Conservation (phyloP, 805 yeast genomes). For the Clavispora fructus region DNA sequence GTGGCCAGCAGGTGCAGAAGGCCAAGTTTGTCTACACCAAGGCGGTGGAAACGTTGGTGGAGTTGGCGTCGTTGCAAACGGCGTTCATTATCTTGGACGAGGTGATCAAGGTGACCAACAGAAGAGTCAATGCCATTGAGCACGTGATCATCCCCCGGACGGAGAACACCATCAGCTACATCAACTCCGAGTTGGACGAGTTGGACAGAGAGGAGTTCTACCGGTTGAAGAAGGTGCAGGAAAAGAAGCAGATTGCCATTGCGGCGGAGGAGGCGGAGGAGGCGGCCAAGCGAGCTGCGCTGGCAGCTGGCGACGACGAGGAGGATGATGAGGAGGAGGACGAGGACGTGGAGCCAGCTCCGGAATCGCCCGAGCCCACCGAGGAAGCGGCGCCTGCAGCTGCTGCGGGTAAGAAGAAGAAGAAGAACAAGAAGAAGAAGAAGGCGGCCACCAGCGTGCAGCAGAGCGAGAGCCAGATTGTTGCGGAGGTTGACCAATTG, state of each 20-base stretch:
- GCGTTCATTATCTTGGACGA: constrained; percentile 96
- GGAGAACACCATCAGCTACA: constrained; percentile 86
- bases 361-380: constrained; percentile 9
- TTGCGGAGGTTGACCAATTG: constrained; percentile 25
- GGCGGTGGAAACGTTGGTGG: constrained; percentile 96
- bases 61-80: constrained; percentile 91
- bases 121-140: constrained; percentile 98
- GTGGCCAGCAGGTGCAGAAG: constrained; percentile 96
- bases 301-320: constrained; percentile 15
- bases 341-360: constrained; percentile 9
- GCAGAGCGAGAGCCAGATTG: constrained; percentile 14
- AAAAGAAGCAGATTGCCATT: constrained; percentile 79
- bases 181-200: constrained; percentile 94
- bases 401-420: constrained; percentile 7
- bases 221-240: constrained; percentile 93
- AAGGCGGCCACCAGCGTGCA: constrained; percentile 6
- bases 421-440: constrained; percentile 13
- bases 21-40: constrained; percentile 90
- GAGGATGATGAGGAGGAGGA: constrained; percentile 16
- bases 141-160: constrained; percentile 97
- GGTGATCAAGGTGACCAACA: constrained; percentile 94
- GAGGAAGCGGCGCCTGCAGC: background rate
- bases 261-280: constrained; percentile 60
- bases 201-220: constrained; percentile 97
- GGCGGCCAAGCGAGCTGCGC: constrained; percentile 14